phyloP scores from a whole-genome alignment of 805 yeast genomes.

The Scheffersomyces coipomensis region DNA sequence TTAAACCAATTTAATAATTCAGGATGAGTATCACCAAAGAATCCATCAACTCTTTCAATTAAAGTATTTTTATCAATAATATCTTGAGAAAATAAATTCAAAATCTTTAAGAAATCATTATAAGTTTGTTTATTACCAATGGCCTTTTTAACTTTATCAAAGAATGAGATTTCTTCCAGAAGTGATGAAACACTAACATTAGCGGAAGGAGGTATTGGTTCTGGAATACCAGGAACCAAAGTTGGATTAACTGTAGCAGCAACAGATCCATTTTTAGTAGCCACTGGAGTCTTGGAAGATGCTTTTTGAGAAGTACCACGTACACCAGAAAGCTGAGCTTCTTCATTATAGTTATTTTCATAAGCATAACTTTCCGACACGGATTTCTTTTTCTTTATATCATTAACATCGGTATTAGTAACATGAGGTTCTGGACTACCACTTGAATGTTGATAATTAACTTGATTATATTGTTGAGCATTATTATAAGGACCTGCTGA shows the following conservation, averaged over 20 bases:
- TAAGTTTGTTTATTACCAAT: conserved; percentile 88
- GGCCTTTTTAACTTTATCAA: conserved; percentile 86
- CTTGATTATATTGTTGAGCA: conserved; percentile 12
- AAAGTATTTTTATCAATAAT: conserved; percentile 80
- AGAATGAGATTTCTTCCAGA: conserved; percentile 83
- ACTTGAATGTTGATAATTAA: conserved; percentile 7
- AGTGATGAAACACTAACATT: conserved; percentile 55
- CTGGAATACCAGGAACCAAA: conserved; percentile 81
- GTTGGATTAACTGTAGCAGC: conserved; percentile 52
- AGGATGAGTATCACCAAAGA: conserved; percentile 70
- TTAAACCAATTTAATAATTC: conserved; percentile 92
- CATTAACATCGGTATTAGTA: conserved; percentile 2
- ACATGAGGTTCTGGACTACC: conserved; percentile 9
- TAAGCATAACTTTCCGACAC: conserved; percentile 25
- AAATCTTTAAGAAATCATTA: conserved; percentile 85
- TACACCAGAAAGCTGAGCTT: conserved; percentile 48
- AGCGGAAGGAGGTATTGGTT: conserved; percentile 59
- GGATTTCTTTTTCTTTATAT: conserved; percentile 18
- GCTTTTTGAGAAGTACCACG: conserved; percentile 29
- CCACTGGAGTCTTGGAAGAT: conserved; percentile 17
- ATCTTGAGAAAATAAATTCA: conserved; percentile 87
- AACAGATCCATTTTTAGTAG: conserved; percentile 23
- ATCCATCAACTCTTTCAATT: conserved; percentile 80
- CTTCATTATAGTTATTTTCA: conserved; percentile 38
- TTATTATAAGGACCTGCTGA: conserved; percentile 24